Evolutionary conservation across 2,329 filamentous ascomycete genomes (phyloP).

Genomic region (Colletotrichum lupini): DNA sequence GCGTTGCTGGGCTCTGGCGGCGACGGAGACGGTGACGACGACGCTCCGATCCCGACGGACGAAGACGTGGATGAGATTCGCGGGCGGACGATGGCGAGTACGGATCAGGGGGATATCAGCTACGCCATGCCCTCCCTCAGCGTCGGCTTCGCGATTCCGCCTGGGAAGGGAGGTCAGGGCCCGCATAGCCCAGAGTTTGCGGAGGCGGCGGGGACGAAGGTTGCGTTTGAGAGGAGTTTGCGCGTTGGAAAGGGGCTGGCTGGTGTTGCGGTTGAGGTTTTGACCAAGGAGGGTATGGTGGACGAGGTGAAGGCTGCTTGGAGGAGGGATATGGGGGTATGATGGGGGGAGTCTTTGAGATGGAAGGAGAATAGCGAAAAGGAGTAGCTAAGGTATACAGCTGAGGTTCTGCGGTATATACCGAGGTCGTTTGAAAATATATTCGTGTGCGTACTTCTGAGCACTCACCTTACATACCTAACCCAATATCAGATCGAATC

Average conservation of each 20-base stretch:
- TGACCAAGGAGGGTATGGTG: slow-evolving; percentile 35
- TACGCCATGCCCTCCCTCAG: slow-evolving; percentile 67
- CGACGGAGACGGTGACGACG: not conserved
- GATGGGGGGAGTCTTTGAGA: not conserved
- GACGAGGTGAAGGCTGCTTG: slow-evolving; percentile 39
- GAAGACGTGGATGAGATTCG: slow-evolving; percentile 53
- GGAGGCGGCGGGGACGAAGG: slow-evolving; percentile 37
- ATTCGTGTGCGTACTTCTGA: too few species aligned
- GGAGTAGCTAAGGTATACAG: too few species aligned
- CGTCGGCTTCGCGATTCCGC: slow-evolving; percentile 61
- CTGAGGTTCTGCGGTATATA: too few species aligned
- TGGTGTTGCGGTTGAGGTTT: slow-evolving; percentile 39
- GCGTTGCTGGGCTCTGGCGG: slow-evolving; percentile 42
- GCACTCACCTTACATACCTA: too few species aligned
- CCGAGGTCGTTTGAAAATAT: too few species aligned
- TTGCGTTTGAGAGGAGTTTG: slow-evolving; percentile 38
- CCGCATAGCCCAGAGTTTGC: slow-evolving; percentile 40
- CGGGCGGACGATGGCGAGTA: slow-evolving; percentile 62
- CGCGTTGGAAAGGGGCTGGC: slow-evolving; percentile 40
- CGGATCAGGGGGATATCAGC: slow-evolving; percentile 69
- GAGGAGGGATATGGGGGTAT: slow-evolving; percentile 37
- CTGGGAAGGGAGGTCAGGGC: slow-evolving; percentile 41
- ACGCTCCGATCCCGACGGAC: slow-evolving; percentile 45
- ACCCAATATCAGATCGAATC: too few species aligned
- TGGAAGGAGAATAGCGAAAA: too few species aligned